Percentiles rank a stretch among this genome's conserved stretches.
These are phyloP conservation scores for Imleria badia DNA, from an alignment of 768 basidiomycete genomes.

Conservation along the genomic window DNA sequence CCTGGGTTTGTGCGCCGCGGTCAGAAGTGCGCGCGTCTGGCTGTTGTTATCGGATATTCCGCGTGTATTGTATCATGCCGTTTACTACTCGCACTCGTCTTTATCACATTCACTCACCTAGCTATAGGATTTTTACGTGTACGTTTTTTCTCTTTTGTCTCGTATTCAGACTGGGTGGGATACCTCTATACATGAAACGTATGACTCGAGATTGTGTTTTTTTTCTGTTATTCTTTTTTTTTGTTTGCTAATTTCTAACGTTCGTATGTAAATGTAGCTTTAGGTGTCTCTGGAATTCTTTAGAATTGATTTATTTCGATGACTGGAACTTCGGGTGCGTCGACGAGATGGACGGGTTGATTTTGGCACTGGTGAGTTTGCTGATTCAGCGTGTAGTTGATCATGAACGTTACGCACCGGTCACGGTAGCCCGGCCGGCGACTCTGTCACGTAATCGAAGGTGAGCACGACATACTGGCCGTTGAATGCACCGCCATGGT, in stretches of 20 bases:
- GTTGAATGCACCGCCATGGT: too few species aligned
- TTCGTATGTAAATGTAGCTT: neutral
- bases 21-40: neutral
- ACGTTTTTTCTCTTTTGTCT: neutral
- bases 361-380: too few species aligned
- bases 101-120: neutral
- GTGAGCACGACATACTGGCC: too few species aligned
- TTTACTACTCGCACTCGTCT: neutral
- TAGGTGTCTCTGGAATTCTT: neutral
- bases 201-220: neutral
- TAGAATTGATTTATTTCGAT: neutral
- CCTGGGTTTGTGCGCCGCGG: neutral
- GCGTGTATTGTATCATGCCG: constrained; percentile 14
- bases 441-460: too few species aligned
- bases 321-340: too few species aligned
- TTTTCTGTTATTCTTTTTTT: neutral
- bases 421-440: too few species aligned
- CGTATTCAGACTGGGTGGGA: neutral
- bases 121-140: constrained; percentile 2
- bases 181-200: constrained; percentile 5
- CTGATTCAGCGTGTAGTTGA: too few species aligned
- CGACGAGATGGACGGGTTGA: too few species aligned
- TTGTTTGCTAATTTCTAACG: too few species aligned
- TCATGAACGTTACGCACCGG: too few species aligned
- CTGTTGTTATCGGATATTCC: constrained; percentile 2